Percentiles rank a stretch among this genome's conserved stretches.
Evolutionary conservation across 768 basidiomycete genomes (phyloP).

Genomic region (Kockovaella imperatae): DNA sequence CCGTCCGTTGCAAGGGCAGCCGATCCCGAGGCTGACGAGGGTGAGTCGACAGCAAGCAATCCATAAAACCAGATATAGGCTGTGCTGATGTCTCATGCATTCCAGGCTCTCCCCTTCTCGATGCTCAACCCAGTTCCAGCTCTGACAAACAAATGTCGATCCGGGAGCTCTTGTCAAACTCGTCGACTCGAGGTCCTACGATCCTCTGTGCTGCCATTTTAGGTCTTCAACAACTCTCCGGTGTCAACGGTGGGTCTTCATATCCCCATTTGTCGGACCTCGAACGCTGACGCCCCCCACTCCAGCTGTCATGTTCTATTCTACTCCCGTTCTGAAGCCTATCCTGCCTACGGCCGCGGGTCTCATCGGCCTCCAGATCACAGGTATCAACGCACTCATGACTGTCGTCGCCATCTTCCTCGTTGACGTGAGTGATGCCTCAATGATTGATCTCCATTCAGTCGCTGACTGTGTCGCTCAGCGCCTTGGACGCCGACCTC

Average conservation of each 20-base stretch:
- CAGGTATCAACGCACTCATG: constrained; percentile 66
- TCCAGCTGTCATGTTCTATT: constrained; percentile 46
- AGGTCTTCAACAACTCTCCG: constrained; percentile 33
- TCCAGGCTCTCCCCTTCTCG: constrained; percentile 19
- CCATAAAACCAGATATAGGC: background rate
- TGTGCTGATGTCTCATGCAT: background rate
- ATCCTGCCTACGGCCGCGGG: constrained; percentile 71
- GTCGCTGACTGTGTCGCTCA: constrained; percentile 35
- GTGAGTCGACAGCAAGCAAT: background rate
- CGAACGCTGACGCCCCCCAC: no score
- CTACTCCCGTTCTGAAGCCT: constrained; percentile 46
- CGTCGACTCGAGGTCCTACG: constrained; percentile 32
- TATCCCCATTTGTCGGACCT: no score
- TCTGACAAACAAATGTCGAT: constrained; percentile 23
- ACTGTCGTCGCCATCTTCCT: constrained; percentile 77
- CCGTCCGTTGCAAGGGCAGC: background rate
- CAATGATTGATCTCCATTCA: background rate
- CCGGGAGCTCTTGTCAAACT: constrained; percentile 37
- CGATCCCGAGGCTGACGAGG: constrained; percentile 1
- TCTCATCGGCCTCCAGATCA: constrained; percentile 75
- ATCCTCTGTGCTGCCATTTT: constrained; percentile 33
- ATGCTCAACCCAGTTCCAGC: background rate
- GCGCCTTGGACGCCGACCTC: constrained; percentile 64
- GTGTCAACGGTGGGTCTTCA: no score
- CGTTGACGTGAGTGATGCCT: constrained; percentile 58